Evolutionary conservation across 371 early-diverging fungal genomes (phyloP), one percentile per base, ranked within the genome.

Genomic region (Aphelidium insulamus): DNA sequence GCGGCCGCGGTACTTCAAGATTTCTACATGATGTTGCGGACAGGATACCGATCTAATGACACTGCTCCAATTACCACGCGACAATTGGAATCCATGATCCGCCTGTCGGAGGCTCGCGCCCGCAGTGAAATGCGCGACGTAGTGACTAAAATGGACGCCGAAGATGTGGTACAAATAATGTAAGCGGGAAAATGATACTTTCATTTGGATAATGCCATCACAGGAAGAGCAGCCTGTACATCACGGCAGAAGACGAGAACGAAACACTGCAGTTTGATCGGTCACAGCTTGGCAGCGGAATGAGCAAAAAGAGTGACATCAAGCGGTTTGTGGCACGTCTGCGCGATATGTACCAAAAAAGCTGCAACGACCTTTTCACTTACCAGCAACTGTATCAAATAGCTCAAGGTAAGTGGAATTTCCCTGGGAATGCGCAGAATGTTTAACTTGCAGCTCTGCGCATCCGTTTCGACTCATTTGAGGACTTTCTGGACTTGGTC

Each of bases 1-100:
- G 72, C 75, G 0, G 59, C 56, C 1, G 29, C 29, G 2, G 50
- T 52, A 9, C 49, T 85, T 18, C 72, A 66, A 43, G 54, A 60
- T 16, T 84, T 77, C 38, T 87, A 86, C 43, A 36, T 78, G 10
- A 62, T 63, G 38, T 59, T 84, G 24, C 50, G 83, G 34, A 49
- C 54, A 34, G 63, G 60, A 50, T 68, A 72, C 61, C 57, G 77
- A 32, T 59, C 68, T 25, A 42, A 62, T 33, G 66, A 77, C 54
- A 46, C 70, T 46, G 61, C 57, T 17, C 67, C 77, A 3, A 66
- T 59, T 24, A 73, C 74, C n/a, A 71, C 63, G 0, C 43, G 74
- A 29, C 67, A 69, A 40, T 50, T 73, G 7, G 74, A 73, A 41
- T 54, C 60, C 11, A 50, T 73, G 39, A 50, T 73, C 5, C 33